Conservation (phyloP, 768 basidiomycete species). For the Leccinellum rugosiceps region DNA sequence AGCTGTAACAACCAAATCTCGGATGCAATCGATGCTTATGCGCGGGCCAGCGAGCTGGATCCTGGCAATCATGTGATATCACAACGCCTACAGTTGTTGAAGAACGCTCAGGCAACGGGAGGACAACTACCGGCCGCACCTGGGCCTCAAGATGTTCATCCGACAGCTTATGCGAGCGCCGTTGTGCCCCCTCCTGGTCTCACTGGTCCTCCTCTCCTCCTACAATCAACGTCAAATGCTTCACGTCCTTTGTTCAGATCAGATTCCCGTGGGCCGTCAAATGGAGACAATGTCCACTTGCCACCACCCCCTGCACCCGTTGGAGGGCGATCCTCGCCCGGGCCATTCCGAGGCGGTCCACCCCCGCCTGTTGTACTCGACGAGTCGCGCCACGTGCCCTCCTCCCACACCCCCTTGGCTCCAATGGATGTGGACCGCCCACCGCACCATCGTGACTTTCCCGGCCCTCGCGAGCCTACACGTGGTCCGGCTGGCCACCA, state of each 20-base stretch:
- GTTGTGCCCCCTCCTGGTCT: constrained; percentile 70
- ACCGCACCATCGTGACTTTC: constrained; percentile 54
- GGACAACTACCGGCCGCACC: constrained; percentile 81
- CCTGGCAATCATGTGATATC: constrained; percentile 81
- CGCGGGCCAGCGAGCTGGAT: constrained; percentile 91
- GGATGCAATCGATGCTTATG: constrained; percentile 98
- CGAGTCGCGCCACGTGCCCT: constrained; percentile 63
- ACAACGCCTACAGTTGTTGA: constrained; percentile 73
- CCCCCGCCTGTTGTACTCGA: constrained; percentile 81
- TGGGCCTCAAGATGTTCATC: constrained; percentile 93
- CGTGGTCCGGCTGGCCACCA: constrained; percentile 58
- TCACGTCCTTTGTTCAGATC: constrained; percentile 54
- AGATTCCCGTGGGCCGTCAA: constrained; percentile 59
- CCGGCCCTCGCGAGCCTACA: constrained; percentile 42
- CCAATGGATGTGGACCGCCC: constrained; percentile 74
- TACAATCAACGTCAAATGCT: constrained; percentile 41
- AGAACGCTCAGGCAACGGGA: constrained; percentile 74
- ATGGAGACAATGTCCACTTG: constrained; percentile 40
- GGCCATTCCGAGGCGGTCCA: constrained; percentile 79
- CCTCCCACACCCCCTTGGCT: constrained; percentile 63
- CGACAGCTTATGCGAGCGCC: constrained; percentile 85
- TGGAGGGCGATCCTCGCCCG: constrained; percentile 52
- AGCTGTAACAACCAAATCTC: constrained; percentile 99
- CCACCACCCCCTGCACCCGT: constrained; percentile 58
- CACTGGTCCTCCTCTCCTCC: constrained; percentile 61